phyloP scores from a whole-genome alignment of 208 protist species.

The Leishmania guyanensis region DNA sequence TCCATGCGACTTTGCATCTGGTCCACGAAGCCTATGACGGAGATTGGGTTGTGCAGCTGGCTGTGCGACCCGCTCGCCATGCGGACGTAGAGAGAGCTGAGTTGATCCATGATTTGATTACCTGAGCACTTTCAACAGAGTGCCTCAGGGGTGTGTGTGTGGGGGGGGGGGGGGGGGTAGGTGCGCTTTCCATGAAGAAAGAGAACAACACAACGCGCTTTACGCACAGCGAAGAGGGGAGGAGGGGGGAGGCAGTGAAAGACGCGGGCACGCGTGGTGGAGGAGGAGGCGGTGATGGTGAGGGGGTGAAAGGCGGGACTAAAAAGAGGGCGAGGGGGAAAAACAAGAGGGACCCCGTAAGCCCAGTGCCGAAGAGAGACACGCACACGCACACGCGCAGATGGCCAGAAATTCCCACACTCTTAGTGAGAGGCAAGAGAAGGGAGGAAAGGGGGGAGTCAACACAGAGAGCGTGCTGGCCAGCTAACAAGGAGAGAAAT shows the following conservation, averaged over 20 bases:
- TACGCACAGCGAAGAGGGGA: constrained; percentile 3
- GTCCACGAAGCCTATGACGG: constrained; percentile 75
- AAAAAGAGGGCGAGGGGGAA: not conserved
- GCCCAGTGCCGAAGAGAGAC: not conserved
- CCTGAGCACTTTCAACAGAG: not conserved
- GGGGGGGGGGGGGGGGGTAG: too few species aligned
- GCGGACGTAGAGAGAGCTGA: constrained; percentile 73
- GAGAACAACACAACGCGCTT: constrained; percentile 16
- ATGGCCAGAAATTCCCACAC: not conserved
- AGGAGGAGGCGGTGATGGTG: not conserved
- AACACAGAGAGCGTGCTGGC: not conserved
- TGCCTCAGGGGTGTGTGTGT: not conserved
- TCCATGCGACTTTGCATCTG: constrained; percentile 72
- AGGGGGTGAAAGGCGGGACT: not conserved
- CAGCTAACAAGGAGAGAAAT: not conserved
- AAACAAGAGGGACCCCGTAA: not conserved
- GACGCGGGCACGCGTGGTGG: not conserved
- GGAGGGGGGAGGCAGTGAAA: not conserved
- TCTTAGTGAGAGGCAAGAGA: not conserved
- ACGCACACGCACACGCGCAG: not conserved
- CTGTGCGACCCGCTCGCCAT: constrained; percentile 72
- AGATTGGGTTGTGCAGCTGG: constrained; percentile 66
- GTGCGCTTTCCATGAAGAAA: constrained; percentile 1
- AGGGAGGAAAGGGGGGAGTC: not conserved
- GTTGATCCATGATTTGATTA: constrained; percentile 63